Base-by-base conservation (phyloP, 306 rosid species). In the Geum urbanum region DNA sequence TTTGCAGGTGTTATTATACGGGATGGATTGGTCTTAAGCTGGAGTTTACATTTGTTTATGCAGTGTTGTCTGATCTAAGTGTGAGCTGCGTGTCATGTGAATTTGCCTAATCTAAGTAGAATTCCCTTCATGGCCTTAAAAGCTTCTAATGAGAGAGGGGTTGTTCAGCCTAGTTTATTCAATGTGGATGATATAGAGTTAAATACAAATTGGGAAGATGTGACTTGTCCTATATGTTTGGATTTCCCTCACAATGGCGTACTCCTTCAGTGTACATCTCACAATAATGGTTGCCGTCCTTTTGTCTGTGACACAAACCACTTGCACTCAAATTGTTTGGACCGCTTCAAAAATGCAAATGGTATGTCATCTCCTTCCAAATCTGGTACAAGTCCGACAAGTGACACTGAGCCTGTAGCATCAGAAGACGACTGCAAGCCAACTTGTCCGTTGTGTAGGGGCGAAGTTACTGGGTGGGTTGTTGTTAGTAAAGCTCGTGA, bases 171-270 rank as follows among this genome's bases (percentile, higher is more conserved):
- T 59, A 10, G 66, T 37, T 66, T 63, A 58, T 70, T 72, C 40
- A 69, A 45, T 72, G 73, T 54, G 67, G 78, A 80, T 48, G 86
- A 85, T 84, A 52, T 82, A 54, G 79, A 80, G 72, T 74, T 92
- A 68, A 82, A 70, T 57, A 72, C 76, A 48, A 76, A 67, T n/a
- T 92, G 90, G 98, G 94, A 92, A 8, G 86, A 86, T 41, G 84
- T 86, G 48, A 50, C 78, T 54, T 92, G 98, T 79, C 92, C 98
- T 15, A 92, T 92, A 76, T 92, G 98, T 82, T 85, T 92, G 82
- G 98, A 90, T 75, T 86, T 88, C 72, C 98, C 98, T 67, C 98
- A 90, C 81, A 90, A 90, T 67, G 59, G 86, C 77, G 98, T 92
- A 10, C 94, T 92, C 50, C 96, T 92, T 37, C 96, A 84, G 71